Conservation (phyloP, 257 asterid species). For the Penstemon eatonii region DNA sequence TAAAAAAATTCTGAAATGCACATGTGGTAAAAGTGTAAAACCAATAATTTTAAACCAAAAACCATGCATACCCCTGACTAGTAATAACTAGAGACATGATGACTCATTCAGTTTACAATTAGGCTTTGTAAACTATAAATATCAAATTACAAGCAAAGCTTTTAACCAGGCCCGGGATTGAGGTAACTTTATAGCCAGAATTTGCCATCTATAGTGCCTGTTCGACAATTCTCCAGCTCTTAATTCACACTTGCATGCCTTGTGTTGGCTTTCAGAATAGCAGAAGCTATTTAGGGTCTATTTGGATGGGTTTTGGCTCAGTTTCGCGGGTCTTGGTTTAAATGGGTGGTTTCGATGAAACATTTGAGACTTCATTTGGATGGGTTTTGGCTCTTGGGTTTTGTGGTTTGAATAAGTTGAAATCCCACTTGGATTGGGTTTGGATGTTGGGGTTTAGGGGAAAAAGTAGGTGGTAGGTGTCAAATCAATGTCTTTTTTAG, state of each 20-base stretch:
- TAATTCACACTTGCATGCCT: background rate
- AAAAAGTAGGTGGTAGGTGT: no score
- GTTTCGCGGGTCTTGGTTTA: no score
- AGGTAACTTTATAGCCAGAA: background rate
- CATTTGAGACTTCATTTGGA: no score
- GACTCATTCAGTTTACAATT: background rate
- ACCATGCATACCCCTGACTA: background rate
- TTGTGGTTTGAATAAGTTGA: no score
- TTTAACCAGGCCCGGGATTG: conserved; percentile 5
- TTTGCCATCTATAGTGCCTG: conserved; percentile 1
- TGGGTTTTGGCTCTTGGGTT: no score
- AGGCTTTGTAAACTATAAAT: background rate
- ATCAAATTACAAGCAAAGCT: background rate
- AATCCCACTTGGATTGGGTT: no score
- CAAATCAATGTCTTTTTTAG: no score
- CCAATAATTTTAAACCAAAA: background rate
- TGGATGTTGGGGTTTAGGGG: no score
- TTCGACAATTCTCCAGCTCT: background rate
- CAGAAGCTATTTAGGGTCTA: background rate
- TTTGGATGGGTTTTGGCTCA: no score
- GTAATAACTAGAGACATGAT: background rate
- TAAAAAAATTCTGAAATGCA: background rate
- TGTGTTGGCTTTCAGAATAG: background rate
- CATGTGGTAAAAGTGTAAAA: background rate
- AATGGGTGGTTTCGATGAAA: no score